These are phyloP conservation scores for Fusarium nurragi DNA, from an alignment of 2,329 filamentous ascomycete species.

Conservation along the genomic window DNA sequence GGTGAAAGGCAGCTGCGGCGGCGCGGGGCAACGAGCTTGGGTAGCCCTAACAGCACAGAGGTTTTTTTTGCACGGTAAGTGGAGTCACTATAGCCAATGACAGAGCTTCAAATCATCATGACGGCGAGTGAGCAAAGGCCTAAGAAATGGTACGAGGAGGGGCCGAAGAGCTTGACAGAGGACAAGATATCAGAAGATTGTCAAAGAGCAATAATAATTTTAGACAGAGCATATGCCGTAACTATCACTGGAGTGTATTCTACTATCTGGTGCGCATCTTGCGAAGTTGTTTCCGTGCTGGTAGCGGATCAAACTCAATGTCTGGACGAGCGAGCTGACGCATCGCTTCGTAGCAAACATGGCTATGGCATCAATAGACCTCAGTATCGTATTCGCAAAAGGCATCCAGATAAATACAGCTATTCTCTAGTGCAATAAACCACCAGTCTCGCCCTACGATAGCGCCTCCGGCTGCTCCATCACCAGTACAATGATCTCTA, in stretches of 20 bases:
- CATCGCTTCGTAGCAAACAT: not conserved
- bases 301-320: not conserved
- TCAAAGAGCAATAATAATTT: not conserved
- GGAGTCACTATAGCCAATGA: conserved; percentile 29
- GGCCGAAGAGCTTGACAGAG: conserved; percentile 14
- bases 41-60: conserved; percentile 50
- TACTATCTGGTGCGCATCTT: not conserved
- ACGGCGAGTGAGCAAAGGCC: conserved; percentile 22
- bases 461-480: not conserved
- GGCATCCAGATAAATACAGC: not conserved
- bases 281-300: not conserved
- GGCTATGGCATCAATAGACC: not conserved
- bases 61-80: conserved; percentile 40
- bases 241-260: not conserved
- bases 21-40: conserved; percentile 50
- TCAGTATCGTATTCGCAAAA: not conserved
- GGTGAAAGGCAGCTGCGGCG: conserved; percentile 40
- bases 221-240: not conserved
- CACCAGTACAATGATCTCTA: not conserved
- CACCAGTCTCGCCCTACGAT: not conserved
- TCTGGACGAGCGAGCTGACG: not conserved
- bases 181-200: conserved; percentile 10
- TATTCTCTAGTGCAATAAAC: not conserved
- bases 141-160: conserved; percentile 39
- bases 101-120: conserved; percentile 9